Percentiles rank a stretch among this genome's conserved stretches.
Evolutionary conservation across 352 stramenopile species (phyloP).

Genomic region (Globisporangium camurandrum): DNA sequence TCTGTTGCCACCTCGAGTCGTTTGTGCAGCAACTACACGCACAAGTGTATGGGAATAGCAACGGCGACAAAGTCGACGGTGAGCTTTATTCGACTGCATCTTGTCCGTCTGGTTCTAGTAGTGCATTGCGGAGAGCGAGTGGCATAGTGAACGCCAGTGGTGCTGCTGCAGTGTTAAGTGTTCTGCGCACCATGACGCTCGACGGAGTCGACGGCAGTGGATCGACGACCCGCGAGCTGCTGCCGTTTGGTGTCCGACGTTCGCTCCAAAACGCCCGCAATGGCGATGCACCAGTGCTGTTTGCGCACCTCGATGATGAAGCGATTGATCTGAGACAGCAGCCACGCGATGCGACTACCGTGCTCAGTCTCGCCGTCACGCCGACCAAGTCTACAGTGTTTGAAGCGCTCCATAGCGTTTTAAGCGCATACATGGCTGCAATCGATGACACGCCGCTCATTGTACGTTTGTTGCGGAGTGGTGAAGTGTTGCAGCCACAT

Average conservation of each 20-base stretch:
- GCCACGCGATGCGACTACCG: conserved; percentile 7
- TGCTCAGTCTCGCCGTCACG: not conserved
- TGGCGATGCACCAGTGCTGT: not conserved
- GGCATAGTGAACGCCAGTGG: not conserved
- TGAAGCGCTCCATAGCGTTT: conserved; percentile 28
- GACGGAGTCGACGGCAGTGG: not conserved
- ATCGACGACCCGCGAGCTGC: not conserved
- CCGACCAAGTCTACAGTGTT: conserved; percentile 32
- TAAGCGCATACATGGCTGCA: conserved; percentile 34
- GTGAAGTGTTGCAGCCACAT: no score
- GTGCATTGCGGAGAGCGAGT: no score
- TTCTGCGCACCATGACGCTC: not conserved
- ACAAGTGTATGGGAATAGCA: conserved; percentile 23
- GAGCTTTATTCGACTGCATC: not conserved
- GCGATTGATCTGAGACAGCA: conserved; percentile 8
- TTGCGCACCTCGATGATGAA: not conserved
- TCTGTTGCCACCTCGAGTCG: conserved; percentile 27
- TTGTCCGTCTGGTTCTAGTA: not conserved
- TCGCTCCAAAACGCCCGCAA: not conserved
- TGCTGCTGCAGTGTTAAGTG: no score
- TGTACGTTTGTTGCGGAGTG: no score
- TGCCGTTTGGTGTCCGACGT: not conserved
- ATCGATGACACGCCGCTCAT: conserved; percentile 34
- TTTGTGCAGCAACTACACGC: conserved; percentile 23
- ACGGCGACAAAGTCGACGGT: not conserved